Conservation (phyloP, 2,329 filamentous ascomycete genomes). For the Aureobasidium sp. region DNA sequence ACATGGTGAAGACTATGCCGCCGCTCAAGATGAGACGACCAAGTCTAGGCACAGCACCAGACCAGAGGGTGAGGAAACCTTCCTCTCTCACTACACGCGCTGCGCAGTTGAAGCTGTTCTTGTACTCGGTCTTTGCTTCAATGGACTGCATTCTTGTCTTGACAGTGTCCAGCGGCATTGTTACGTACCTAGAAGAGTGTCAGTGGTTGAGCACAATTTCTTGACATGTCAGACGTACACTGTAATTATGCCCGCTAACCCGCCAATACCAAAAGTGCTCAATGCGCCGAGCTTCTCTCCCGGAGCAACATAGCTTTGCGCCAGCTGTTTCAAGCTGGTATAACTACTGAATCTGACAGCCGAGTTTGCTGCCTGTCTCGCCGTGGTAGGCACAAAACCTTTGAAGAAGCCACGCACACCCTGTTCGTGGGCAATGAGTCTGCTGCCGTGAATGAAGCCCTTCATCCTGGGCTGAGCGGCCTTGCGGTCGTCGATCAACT, state of each 20-base stretch:
- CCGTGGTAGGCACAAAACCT: conserved; percentile 90
- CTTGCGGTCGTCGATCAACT: conserved; percentile 95
- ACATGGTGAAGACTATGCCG: conserved; percentile 96
- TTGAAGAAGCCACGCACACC: conserved; percentile 93
- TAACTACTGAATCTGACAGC: conserved; percentile 87
- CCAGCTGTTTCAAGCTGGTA: conserved; percentile 79
- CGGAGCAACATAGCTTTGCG: conserved; percentile 85
- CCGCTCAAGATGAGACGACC: conserved; percentile 83
- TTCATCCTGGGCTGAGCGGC: conserved; percentile 74
- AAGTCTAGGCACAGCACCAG: conserved; percentile 78
- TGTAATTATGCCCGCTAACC: conserved; percentile 81
- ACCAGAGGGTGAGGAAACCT: conserved; percentile 87
- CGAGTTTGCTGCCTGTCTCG: conserved; percentile 88
- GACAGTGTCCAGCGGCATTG: conserved; percentile 77
- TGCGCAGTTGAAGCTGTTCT: conserved; percentile 80
- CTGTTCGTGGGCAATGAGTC: conserved; percentile 79
- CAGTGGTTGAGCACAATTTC: neutral
- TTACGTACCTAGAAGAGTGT: conserved; percentile 30
- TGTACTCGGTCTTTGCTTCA: conserved; percentile 72
- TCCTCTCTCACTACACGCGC: conserved; percentile 80
- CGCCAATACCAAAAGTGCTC: conserved; percentile 87
- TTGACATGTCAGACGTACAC: conserved; percentile 53
- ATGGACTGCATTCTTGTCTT: conserved; percentile 98
- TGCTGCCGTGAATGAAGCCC: conserved; percentile 85
- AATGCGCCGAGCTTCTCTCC: conserved; percentile 88